Evolutionary conservation across 202 grass and related monocot genomes (phyloP), one percentile per base, ranked within the genome.

Genomic region (Bolboschoenoplectus hybrid): DNA sequence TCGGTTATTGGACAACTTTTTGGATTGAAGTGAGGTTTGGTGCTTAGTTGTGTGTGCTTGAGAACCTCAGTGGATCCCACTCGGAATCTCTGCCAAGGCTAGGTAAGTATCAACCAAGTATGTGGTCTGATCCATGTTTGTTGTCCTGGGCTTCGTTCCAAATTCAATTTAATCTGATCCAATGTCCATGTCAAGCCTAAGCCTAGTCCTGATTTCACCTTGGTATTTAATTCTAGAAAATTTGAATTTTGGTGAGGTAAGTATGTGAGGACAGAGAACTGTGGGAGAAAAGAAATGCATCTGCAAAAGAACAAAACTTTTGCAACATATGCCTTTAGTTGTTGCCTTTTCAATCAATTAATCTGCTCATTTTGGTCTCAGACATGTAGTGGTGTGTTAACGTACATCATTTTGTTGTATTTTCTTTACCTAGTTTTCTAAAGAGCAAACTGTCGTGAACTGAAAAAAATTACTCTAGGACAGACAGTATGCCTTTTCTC

Each of bases 21-120:
- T 43, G 52, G 6, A 61, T 52, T 76, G 19, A 26, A 76, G 32
- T 61, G 16, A 80, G 74, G 52, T 79, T 19, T 58, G 34, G 14
- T 40, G 35, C 7, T 43, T 80, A 74, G 16, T 74, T 49, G 41
- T 51, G 45, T 10, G 45, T 50, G 16, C 3, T 43, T 60, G 7
- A 58, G 40, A 58, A 57, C 2, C 50, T 39, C 2, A 4, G 69
- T 3, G 2, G 16, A 72, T 72, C 50, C 50, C 34, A 39, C 26
- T 56, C 6, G 49, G 32, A 77, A 39, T 77, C 32, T 77, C 32
- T 77, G 74, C 49, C 74, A n/a, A 77, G 34, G 51, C 5, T 78
- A 41, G 6, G 9, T 1, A 19, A 60, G 75, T 80, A 17, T 79
- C 38, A 80, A 41, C 35, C 35, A 57, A 79, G 52, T 79, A 56